These are phyloP conservation scores for Lentinus tigrinus DNA, from an alignment of 768 basidiomycete genomes.

Conservation along the genomic window DNA sequence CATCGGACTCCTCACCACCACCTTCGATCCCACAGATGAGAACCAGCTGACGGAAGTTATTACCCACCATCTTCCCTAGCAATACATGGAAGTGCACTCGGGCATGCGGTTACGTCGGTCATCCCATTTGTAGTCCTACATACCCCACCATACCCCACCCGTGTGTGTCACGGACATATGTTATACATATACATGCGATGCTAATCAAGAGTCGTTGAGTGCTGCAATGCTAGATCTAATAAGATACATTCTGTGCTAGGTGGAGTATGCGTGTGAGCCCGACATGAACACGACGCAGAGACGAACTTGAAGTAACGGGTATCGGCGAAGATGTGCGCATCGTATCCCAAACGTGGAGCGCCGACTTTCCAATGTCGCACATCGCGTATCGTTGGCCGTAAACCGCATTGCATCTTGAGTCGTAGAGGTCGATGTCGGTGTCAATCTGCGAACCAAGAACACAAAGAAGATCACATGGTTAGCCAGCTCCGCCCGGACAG, in stretches of 20 bases:
- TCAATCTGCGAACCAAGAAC: not conserved
- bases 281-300: not conserved
- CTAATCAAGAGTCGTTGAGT: slow-evolving; percentile 11
- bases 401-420: not conserved
- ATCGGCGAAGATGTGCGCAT: not conserved
- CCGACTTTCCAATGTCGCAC: not conserved
- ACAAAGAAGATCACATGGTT: slow-evolving; percentile 14
- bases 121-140: slow-evolving; percentile 1
- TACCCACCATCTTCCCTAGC: not conserved
- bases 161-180: not conserved
- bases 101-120: not conserved
- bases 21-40: not conserved
- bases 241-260: slow-evolving; percentile 11
- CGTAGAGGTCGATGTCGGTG: not conserved
- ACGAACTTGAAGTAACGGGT: too few species aligned
- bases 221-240: slow-evolving; percentile 8
- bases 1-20: not conserved
- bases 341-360: not conserved
- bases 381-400: not conserved
- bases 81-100: not conserved
- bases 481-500: slow-evolving; percentile 5
- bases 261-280: not conserved
- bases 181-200: slow-evolving; percentile 13
- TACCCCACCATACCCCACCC: not conserved
- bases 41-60: not conserved